phyloP scores from a whole-genome alignment of 345 rosid species.

The Pugionium cornutum region DNA sequence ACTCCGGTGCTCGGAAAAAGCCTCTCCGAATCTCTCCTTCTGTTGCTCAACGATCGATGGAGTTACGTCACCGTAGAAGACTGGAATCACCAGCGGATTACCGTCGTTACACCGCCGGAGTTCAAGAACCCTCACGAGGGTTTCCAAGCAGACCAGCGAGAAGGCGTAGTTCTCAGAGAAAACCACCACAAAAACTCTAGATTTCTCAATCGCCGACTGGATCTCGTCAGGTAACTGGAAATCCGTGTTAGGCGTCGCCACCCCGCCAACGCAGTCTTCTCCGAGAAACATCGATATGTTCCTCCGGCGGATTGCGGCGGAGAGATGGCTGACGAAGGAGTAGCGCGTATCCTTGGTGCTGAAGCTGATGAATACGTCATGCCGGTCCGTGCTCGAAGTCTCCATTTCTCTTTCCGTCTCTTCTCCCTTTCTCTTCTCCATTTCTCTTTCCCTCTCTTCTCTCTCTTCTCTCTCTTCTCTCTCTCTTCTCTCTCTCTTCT shows the following conservation, averaged over 20 bases:
- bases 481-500: too few relatives aligned
- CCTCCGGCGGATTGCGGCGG: conserved; percentile 17
- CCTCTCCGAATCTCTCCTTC: neutral
- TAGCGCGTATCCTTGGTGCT: neutral
- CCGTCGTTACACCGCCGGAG: conserved; percentile 4
- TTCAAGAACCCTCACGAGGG: neutral
- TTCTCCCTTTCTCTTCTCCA: too few relatives aligned
- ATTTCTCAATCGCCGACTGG: neutral
- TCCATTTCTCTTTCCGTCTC: neutral
- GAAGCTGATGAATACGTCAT: conserved; percentile 18
- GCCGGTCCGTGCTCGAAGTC: neutral
- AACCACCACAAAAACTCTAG: conserved; percentile 16
- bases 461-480: neutral
- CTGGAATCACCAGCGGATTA: conserved; percentile 1
- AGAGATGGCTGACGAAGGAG: conserved; percentile 28
- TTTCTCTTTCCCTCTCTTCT: neutral
- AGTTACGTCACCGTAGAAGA: conserved; percentile 23
- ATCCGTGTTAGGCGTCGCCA: neutral
- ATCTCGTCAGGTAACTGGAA: neutral
- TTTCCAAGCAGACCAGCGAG: conserved; percentile 13
- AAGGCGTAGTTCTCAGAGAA: conserved; percentile 15
- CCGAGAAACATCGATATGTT: neutral
- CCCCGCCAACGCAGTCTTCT: neutral
- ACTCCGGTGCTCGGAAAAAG: neutral
- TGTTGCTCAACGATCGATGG: neutral